phyloP scores from a whole-genome alignment of 805 yeast genomes.

The Lipomyces orientalis region DNA sequence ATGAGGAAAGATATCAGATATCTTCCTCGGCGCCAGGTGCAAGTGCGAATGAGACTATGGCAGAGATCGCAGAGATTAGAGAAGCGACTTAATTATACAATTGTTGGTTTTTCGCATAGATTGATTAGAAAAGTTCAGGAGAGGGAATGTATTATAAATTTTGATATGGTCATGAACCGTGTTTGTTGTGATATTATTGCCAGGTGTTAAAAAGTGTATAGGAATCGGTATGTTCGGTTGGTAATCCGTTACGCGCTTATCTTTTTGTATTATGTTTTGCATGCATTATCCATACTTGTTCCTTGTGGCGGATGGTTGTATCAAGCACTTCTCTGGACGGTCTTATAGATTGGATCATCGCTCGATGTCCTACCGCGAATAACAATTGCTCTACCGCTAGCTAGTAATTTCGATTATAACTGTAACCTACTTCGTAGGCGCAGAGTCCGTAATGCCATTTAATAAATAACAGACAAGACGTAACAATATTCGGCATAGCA shows the following conservation, averaged over 20 bases:
- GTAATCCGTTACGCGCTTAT: neutral
- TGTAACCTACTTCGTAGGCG: slow-evolving; percentile 1
- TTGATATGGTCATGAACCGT: neutral
- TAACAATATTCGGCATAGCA: neutral
- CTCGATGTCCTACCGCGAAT: neutral
- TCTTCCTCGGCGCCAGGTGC: neutral
- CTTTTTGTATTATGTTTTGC: neutral
- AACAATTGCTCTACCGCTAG: neutral
- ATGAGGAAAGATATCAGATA: neutral
- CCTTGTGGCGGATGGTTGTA: neutral
- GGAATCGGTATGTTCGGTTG: slow-evolving; percentile 3
- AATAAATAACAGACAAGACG: neutral
- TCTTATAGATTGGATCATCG: neutral
- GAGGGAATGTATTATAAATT: slow-evolving; percentile 1
- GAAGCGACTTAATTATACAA: neutral
- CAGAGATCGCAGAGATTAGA: neutral
- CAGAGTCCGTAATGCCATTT: neutral
- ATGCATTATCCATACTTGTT: neutral
- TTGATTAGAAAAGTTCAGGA: neutral
- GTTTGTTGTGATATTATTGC: neutral
- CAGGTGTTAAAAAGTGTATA: neutral
- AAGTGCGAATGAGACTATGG: neutral
- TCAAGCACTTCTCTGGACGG: neutral
- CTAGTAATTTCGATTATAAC: neutral
- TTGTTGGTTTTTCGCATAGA: neutral